Evolutionary conservation across 495 filamentous ascomycete species (phyloP), one percentile per base, ranked within the genome.

Genomic region (Polyplosphaeria fusca): DNA sequence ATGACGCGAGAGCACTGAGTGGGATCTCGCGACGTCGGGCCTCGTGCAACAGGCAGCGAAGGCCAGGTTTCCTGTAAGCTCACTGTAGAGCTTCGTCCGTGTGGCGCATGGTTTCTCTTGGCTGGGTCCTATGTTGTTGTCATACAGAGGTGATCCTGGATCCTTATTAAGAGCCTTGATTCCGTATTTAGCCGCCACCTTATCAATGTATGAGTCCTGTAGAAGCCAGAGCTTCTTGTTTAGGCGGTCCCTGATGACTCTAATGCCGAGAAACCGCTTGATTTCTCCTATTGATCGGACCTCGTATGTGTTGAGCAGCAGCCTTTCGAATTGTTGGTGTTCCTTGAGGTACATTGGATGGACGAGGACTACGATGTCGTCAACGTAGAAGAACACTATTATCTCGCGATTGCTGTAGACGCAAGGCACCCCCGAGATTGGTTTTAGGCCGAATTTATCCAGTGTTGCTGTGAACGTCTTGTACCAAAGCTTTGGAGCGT

Each of bases 311-410:
- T 48, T 12, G 18, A 32, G 3, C 14, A 57, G 32, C 23, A 25
- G 3, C 13, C 19, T 4, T 22, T 57, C 24, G 22, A 57, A 57
- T 18, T 38, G 2, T 4, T 23, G 11, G 19, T 28, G 22, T 9
- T 7, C 20, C 19, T 42, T 14, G 2, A 49, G 20, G 24, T 57
- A 4, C 2, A 20, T 24, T 57, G 19, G 43, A n/a, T 48, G 13
- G n/a, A 41, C 55, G 23, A n/a, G n/a, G n/a, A n/a, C n/a, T n/a
- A n/a, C n/a, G n/a, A 59, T 59, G 40, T 59, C 47, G 25, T 52
- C 47, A 35, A 59, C 26, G 22, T 52, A 59, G 47, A 59, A 59
- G 37, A 59, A 52, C 27, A 59, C 39, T 13, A 59, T 43, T n/a
- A 59, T 38, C 14, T 26, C 22, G 3, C 52, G n/a, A 30, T 39